Base-by-base conservation (phyloP, 179 eudicot genomes). In the Vitellaria paradoxa region DNA sequence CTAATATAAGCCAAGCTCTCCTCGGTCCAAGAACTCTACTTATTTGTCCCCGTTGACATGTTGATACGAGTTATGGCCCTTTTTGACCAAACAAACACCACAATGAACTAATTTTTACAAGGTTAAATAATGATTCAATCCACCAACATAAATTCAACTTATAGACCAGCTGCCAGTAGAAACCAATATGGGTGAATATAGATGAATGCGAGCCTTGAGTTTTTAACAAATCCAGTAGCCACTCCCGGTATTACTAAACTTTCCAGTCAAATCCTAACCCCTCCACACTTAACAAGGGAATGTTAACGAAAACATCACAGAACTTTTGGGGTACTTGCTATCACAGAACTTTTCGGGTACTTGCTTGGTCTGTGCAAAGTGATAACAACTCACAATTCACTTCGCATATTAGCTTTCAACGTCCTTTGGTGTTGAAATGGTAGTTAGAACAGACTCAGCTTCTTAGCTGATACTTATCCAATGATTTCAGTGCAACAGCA, bases 381-480 rank as follows among this genome's bases (percentile, higher is more conserved):
- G 45, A 71, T 47, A 65, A n/a, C 76, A 73, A 30, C 47, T 26
- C 47, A 7, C 18, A 24, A 13, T 50, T 65, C 30, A 10, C 42
- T 65, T 65, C 30, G 62, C 61, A 49, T 50, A 42, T 21, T 18
- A 66, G 30, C 49, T 64, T 49, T 10, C 53, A 7, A 37, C 10
- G 7, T 18, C 30, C 21, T 24, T 24, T 50, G 45, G 8, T 18
- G 64, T 46, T 49, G 37, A 23, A 24, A 50, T 8, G 9, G 55
- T 8, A 50, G 55, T 50, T 12, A 50, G 12, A 50, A 12, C 55
- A 50, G 55, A 50, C 55, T 50, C 55, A 50, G 55, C 55, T 67
- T 62, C 71, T 78, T 24, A 62, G 61, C 65, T 56, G 47, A 63
- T 45, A 79, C 26, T 74, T 57, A 37, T 61, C 82, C 82, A 80